Percentiles rank a stretch among this genome's conserved stretches.
phyloP scores from a whole-genome alignment of 192 early-diverging fungal species.

The Coemansia aciculifera region DNA sequence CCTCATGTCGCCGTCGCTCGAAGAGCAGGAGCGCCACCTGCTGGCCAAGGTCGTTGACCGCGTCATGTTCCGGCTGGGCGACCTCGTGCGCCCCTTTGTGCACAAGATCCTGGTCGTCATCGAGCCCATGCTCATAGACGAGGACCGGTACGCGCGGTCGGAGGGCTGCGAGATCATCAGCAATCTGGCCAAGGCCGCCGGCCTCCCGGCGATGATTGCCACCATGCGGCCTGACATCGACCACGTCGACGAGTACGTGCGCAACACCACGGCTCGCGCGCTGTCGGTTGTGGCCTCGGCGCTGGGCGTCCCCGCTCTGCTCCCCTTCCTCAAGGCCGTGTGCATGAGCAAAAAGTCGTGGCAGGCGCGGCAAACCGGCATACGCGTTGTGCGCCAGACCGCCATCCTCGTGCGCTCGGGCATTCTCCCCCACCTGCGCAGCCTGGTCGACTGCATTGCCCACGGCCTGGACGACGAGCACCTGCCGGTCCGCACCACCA shows the following conservation, averaged over 20 bases:
- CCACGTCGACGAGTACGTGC: constrained; percentile 95
- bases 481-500: constrained; percentile 93
- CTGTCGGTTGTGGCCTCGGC: constrained; percentile 97
- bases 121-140: constrained; percentile 95
- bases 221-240: constrained; percentile 99
- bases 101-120: constrained; percentile 99
- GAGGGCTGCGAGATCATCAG: constrained; percentile 93
- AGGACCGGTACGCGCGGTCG: constrained; percentile 94
- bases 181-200: constrained; percentile 96
- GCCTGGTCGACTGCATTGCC: constrained; percentile 87
- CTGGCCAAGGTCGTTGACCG: constrained; percentile 98
- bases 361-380: constrained; percentile 98
- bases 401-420: constrained; percentile 94
- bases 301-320: constrained; percentile 87
- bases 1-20: constrained; percentile 94
- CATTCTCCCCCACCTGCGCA: constrained; percentile 90
- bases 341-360: constrained; percentile 94
- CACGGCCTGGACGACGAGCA: constrained; percentile 95
- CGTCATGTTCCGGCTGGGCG: constrained; percentile 93
- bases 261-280: constrained; percentile 96
- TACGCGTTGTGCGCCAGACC: constrained; percentile 96
- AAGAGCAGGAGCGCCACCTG: constrained; percentile 98
- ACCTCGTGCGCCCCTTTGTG: constrained; percentile 92
- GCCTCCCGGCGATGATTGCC: constrained; percentile 96
- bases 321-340: constrained; percentile 96